These are phyloP conservation scores for Beauveria sp. DNA, from an alignment of 2,329 filamentous ascomycete genomes.

Conservation along the genomic window DNA sequence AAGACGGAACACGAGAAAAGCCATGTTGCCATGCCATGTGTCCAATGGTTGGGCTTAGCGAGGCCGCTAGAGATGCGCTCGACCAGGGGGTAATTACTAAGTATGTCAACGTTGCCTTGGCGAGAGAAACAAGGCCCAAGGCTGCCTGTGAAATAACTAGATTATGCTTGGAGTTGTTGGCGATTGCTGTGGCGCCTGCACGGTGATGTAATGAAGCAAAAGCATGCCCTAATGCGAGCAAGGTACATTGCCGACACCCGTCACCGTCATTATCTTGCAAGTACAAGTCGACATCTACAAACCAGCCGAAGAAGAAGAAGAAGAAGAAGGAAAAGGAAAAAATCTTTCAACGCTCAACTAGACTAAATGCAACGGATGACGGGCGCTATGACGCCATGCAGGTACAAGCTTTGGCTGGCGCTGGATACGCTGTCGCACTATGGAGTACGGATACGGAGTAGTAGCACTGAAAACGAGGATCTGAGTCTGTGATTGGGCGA, in stretches of 20 bases:
- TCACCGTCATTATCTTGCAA: neutral
- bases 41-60: neutral
- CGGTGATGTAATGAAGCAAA: neutral
- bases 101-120: neutral
- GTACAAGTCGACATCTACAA: neutral
- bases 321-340: neutral
- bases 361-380: neutral
- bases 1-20: neutral
- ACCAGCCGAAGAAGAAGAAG: neutral
- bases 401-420: neutral
- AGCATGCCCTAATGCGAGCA: neutral
- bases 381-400: conserved; percentile 4
- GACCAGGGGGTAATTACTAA: neutral
- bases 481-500: neutral
- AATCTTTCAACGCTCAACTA: neutral
- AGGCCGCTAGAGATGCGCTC: neutral
- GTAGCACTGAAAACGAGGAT: no score
- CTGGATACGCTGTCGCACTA: neutral
- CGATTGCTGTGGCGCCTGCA: neutral
- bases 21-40: neutral
- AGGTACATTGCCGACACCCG: neutral
- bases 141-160: neutral
- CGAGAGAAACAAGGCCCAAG: neutral
- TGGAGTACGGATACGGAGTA: neutral
- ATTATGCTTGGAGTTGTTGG: neutral